Evolutionary conservation across 2,329 filamentous ascomycete genomes (phyloP).

Genomic region (Stagonosporopsis tanaceti): DNA sequence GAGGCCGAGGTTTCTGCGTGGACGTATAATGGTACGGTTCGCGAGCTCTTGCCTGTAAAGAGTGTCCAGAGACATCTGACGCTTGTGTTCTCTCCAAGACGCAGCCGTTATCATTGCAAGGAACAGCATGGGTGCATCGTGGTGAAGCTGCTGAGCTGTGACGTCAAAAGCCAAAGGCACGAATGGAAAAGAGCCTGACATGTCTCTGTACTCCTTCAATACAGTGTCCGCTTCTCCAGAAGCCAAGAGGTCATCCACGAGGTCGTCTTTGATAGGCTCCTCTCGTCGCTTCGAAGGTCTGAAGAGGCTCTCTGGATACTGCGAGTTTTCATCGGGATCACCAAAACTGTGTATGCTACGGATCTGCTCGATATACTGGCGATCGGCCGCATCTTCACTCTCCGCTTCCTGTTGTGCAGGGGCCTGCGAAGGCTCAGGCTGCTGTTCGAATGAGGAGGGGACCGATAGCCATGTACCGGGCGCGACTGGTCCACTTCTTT

Average conservation of each 20-base stretch:
- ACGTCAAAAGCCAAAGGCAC: constrained; percentile 32
- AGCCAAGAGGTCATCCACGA: constrained; percentile 29
- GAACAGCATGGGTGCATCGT: constrained; percentile 43
- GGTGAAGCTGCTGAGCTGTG: constrained; percentile 29
- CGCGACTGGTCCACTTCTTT: constrained; percentile 10
- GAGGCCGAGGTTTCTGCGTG: constrained; percentile 38
- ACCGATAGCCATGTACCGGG: constrained; percentile 42
- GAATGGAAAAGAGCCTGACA: constrained; percentile 43
- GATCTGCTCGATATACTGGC: constrained; percentile 37
- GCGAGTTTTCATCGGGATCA: constrained; percentile 22
- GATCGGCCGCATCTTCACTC: constrained; percentile 27
- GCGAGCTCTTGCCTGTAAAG: constrained; percentile 43
- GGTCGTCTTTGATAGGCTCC: constrained; percentile 31
- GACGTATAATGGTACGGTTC: constrained; percentile 42
- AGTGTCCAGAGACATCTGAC: constrained; percentile 37
- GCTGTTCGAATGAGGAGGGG: constrained; percentile 35
- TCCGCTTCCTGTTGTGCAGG: constrained; percentile 10
- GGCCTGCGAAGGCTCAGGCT: constrained; percentile 3
- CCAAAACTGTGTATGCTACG: constrained; percentile 37
- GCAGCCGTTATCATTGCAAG: constrained; percentile 41
- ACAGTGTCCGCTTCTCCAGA: constrained; percentile 39
- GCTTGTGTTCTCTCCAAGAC: constrained; percentile 38
- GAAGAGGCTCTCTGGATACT: constrained; percentile 27
- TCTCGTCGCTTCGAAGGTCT: constrained; percentile 28
- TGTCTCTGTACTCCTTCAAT: constrained; percentile 37